Conservation (phyloP, 768 basidiomycete species). For the Tylopilus rubrobrunneus region DNA sequence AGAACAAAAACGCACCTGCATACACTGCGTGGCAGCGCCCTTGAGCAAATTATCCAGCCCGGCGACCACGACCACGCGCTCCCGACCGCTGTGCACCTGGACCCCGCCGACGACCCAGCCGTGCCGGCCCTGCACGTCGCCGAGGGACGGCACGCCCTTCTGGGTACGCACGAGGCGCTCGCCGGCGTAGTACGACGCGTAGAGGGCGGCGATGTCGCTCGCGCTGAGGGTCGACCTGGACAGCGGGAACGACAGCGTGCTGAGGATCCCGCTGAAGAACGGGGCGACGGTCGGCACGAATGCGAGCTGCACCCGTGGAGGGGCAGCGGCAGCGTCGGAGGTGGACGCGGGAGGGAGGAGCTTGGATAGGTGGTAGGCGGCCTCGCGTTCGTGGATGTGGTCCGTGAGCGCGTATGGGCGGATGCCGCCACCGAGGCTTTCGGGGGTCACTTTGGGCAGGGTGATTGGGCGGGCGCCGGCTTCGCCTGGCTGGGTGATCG, state of each 20-base stretch:
- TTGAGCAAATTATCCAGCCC: slow-evolving; percentile 96
- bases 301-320: slow-evolving; percentile 52
- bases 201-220: slow-evolving; percentile 66
- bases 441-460: slow-evolving; percentile 76
- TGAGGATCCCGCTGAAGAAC: slow-evolving; percentile 97
- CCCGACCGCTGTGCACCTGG: slow-evolving; percentile 86
- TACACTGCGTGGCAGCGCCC: slow-evolving; percentile 97
- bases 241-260: slow-evolving; percentile 81
- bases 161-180: slow-evolving; percentile 72
- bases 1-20: slow-evolving; percentile 60
- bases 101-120: slow-evolving; percentile 91
- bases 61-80: slow-evolving; percentile 92
- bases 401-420: slow-evolving; percentile 90
- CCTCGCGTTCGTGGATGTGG: slow-evolving; percentile 98
- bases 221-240: slow-evolving; percentile 57
- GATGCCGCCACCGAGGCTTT: slow-evolving; percentile 70
- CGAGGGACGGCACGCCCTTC: slow-evolving; percentile 67
- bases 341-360: slow-evolving; percentile 37
- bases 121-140: slow-evolving; percentile 77
- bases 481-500: slow-evolving; percentile 61
- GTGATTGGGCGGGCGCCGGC: slow-evolving; percentile 64
- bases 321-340: neutral
- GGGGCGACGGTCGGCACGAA: slow-evolving; percentile 87
- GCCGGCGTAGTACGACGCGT: slow-evolving; percentile 68
- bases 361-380: slow-evolving; percentile 73